phyloP scores from a whole-genome alignment of 2,329 filamentous ascomycete genomes.

The Pseudogymnoascus sp. region DNA sequence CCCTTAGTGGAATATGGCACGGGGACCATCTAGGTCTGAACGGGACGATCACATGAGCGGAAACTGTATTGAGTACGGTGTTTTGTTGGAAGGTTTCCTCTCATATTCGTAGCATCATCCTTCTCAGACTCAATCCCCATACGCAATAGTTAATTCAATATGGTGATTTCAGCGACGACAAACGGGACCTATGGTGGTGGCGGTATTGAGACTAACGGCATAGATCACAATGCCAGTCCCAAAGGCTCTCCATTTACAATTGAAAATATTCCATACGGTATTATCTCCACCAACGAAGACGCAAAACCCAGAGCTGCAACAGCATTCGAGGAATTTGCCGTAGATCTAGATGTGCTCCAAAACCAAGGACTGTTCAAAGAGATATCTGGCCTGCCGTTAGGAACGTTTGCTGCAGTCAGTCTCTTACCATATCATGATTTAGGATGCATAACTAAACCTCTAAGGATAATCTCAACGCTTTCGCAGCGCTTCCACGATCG shows the following conservation, averaged over 20 bases:
- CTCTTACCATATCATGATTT: slow-evolving; percentile 39
- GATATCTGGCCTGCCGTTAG: slow-evolving; percentile 20
- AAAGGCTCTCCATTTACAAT: slow-evolving; percentile 52
- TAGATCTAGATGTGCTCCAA: slow-evolving; percentile 55
- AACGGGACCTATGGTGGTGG: neutral
- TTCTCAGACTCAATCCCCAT: neutral
- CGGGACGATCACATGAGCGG: neutral
- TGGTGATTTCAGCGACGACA: neutral
- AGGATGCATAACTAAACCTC: neutral
- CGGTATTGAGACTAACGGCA: neutral
- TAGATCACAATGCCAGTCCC: neutral
- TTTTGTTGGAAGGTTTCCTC: neutral
- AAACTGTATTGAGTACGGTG: neutral
- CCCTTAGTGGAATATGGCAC: neutral
- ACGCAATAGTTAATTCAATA: neutral
- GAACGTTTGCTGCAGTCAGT: slow-evolving; percentile 48
- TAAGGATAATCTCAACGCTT: slow-evolving; percentile 46
- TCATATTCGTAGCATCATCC: neutral
- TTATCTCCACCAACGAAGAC: slow-evolving; percentile 59
- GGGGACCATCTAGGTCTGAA: neutral
- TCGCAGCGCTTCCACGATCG: slow-evolving; percentile 54
- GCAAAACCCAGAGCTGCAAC: slow-evolving; percentile 55
- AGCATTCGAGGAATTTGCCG: slow-evolving; percentile 64
- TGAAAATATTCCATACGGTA: slow-evolving; percentile 75
- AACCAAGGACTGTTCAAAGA: neutral